Base-by-base conservation (phyloP, 2,329 filamentous ascomycete genomes). In the Alternaria ventricosa region DNA sequence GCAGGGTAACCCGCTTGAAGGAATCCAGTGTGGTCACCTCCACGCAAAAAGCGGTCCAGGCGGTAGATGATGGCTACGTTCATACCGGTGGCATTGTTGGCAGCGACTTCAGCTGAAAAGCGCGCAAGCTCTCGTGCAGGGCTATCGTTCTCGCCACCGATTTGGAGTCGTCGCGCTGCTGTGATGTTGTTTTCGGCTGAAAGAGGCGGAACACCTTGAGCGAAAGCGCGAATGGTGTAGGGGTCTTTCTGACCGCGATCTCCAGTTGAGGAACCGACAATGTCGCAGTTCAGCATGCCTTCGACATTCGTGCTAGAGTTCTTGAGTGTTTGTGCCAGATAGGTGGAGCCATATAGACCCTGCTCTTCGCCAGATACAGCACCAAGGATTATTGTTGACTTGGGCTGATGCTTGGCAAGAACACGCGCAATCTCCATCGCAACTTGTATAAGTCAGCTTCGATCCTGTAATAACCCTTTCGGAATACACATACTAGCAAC, bases 301-400 rank as follows among this genome's bases (percentile, higher is more conserved):
- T 87, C 85, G 4, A 88, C 85, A 69, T 87, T 84, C 9, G 83
- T 82, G 50, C 79, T 84, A 6, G 82, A 77, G 67, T 87, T 86
- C 30, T 82, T 83, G 55, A 87, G 82, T 0, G 82, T 85, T 68
- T 85, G 82, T 2, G 87, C 87, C 6, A 88, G 78, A 74, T 84
- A 84, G 4, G 79, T 77, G 5, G 85, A 78, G 4, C 87, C 87
- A 57, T 85, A 85, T 3, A 88, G 81, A 6, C 80, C 81, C 77
- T 88, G 87, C 65, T 88, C 87, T 73, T 89, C 87, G 13, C 86
- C 87, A 1, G 87, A 85, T 3, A 87, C 85, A 4, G 87, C 86
- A 4, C 81, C 86, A 55, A 88, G 87, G 49, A 87, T 84, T 65
- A 88, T 85, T 2, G 85, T 88, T 1, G 85, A 83, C 58, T 80